Percentiles rank a stretch among this genome's conserved stretches.
Evolutionary conservation across 805 yeast species (phyloP).

Genomic region (Starmera pachycereana): DNA sequence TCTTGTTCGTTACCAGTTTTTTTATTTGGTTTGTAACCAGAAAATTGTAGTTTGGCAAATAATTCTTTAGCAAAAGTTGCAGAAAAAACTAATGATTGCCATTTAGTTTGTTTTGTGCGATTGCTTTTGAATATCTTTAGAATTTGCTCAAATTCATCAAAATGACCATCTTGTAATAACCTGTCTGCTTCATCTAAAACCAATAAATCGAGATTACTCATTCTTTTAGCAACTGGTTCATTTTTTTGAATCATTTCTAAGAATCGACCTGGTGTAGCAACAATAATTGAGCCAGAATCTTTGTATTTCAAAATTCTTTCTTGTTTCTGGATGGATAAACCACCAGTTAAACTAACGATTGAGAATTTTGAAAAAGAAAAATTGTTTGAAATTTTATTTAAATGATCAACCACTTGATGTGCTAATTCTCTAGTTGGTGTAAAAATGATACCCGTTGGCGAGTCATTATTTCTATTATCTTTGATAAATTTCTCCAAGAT

Average conservation of each 20-base stretch:
- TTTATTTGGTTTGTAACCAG: slow-evolving; percentile 21
- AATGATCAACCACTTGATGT: slow-evolving; percentile 81
- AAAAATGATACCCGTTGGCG: slow-evolving; percentile 71
- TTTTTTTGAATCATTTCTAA: slow-evolving; percentile 69
- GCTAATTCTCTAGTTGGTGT: slow-evolving; percentile 97
- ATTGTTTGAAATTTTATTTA: slow-evolving; percentile 42
- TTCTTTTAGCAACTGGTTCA: slow-evolving; percentile 27
- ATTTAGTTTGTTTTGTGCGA: slow-evolving; percentile 34
- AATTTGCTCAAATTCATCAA: slow-evolving; percentile 81
- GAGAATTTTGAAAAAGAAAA: slow-evolving; percentile 45
- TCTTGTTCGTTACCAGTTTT: slow-evolving; percentile 13
- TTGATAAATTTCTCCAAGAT: slow-evolving; percentile 57
- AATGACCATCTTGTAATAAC: slow-evolving; percentile 89
- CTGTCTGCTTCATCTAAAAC: slow-evolving; percentile 97
- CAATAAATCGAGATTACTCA: slow-evolving; percentile 34
- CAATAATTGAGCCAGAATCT: slow-evolving; percentile 65
- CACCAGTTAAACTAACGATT: slow-evolving; percentile 82
- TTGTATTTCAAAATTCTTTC: slow-evolving; percentile 59
- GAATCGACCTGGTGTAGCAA: slow-evolving; percentile 94
- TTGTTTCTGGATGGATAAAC: slow-evolving; percentile 89
- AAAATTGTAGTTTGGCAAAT: slow-evolving; percentile 58
- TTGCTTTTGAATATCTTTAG: slow-evolving; percentile 49
- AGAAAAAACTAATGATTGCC: slow-evolving; percentile 90
- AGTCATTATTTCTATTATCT: slow-evolving; percentile 13
- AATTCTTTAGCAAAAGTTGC: slow-evolving; percentile 86